Percentiles rank a stretch among this genome's conserved stretches.
Evolutionary conservation across 441 rosid species (phyloP).

Genomic region (Kokia cookei): DNA sequence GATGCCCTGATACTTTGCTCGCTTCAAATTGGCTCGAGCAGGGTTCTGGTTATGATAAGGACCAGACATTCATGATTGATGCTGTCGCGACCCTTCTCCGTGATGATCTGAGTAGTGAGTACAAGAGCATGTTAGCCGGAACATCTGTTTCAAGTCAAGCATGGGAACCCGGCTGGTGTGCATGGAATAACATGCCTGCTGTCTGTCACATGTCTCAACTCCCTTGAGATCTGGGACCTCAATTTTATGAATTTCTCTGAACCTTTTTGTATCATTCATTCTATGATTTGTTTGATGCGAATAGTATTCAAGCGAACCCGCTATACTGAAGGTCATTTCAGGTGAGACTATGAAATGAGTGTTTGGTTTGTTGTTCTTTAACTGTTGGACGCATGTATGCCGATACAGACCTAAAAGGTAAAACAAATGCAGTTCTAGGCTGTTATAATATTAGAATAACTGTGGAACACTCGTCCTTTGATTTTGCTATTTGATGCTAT

Average conservation of each 20-base stretch:
- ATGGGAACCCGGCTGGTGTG: slow-evolving; percentile 56
- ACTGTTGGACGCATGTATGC: slow-evolving; percentile 18
- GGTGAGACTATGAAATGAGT: slow-evolving; percentile 15
- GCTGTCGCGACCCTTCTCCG: slow-evolving; percentile 67
- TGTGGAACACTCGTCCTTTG: neutral
- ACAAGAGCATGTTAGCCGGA: slow-evolving; percentile 46
- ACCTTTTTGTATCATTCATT: slow-evolving; percentile 17
- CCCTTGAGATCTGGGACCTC: slow-evolving; percentile 34
- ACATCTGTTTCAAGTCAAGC: slow-evolving; percentile 47
- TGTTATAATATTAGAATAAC: slow-evolving; percentile 22
- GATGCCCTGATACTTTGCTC: slow-evolving; percentile 59
- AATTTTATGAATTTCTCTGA: slow-evolving; percentile 13
- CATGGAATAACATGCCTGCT: slow-evolving; percentile 88
- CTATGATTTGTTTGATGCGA: slow-evolving; percentile 18
- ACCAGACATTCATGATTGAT: slow-evolving; percentile 47
- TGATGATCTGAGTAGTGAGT: slow-evolving; percentile 61
- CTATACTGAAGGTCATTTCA: slow-evolving; percentile 13
- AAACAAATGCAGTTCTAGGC: slow-evolving; percentile 17
- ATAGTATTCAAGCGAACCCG: slow-evolving; percentile 13
- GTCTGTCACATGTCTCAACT: slow-evolving; percentile 74
- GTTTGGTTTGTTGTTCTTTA: slow-evolving; percentile 23
- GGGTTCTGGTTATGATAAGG: slow-evolving; percentile 45
- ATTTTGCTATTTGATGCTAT: neutral
- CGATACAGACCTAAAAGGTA: slow-evolving; percentile 8
- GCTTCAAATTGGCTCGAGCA: slow-evolving; percentile 77